These are phyloP conservation scores for Pyrenochaeta sp. DNA, from an alignment of 2,329 filamentous ascomycete species.

Conservation along the genomic window DNA sequence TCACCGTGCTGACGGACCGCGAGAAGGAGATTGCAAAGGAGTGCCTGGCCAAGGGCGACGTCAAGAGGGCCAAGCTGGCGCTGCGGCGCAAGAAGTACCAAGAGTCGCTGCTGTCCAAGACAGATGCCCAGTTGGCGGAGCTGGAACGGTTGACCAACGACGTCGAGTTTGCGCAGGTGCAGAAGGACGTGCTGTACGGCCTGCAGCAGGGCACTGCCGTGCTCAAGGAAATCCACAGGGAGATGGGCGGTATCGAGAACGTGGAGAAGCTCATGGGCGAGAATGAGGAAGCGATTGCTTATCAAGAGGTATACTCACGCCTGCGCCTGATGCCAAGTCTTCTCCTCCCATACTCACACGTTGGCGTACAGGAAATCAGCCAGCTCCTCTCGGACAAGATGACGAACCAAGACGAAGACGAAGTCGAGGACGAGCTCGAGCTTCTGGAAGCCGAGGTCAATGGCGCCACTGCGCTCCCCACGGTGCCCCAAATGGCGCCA, in stretches of 20 bases:
- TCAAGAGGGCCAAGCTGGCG: slow-evolving; percentile 81
- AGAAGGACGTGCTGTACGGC: slow-evolving; percentile 94
- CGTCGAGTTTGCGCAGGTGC: slow-evolving; percentile 95
- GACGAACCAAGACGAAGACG: slow-evolving; percentile 94
- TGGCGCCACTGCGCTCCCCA: slow-evolving; percentile 48
- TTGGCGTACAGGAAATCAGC: slow-evolving; percentile 76
- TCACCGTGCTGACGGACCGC: slow-evolving; percentile 82
- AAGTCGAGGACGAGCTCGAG: slow-evolving; percentile 94
- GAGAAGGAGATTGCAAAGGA: slow-evolving; percentile 87
- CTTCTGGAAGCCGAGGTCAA: slow-evolving; percentile 73
- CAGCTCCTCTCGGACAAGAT: slow-evolving; percentile 89
- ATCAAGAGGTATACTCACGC: slow-evolving; percentile 72
- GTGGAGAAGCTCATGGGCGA: slow-evolving; percentile 97
- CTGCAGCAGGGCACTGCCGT: slow-evolving; percentile 91
- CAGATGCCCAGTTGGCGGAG: slow-evolving; percentile 91
- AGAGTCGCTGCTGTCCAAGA: slow-evolving; percentile 85
- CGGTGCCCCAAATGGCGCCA: slow-evolving; percentile 45
- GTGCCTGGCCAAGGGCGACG: slow-evolving; percentile 82
- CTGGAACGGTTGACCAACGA: slow-evolving; percentile 85
- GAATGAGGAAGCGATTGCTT: slow-evolving; percentile 86
- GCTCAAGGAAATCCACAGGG: slow-evolving; percentile 86
- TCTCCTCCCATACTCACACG: slow-evolving; percentile 5
- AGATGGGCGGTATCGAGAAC: slow-evolving; percentile 94
- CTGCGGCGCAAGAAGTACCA: slow-evolving; percentile 97
- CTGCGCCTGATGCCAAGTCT: neutral